phyloP scores from a whole-genome alignment of 2,329 filamentous ascomycete genomes.

The Trichoderma arundinaceum region DNA sequence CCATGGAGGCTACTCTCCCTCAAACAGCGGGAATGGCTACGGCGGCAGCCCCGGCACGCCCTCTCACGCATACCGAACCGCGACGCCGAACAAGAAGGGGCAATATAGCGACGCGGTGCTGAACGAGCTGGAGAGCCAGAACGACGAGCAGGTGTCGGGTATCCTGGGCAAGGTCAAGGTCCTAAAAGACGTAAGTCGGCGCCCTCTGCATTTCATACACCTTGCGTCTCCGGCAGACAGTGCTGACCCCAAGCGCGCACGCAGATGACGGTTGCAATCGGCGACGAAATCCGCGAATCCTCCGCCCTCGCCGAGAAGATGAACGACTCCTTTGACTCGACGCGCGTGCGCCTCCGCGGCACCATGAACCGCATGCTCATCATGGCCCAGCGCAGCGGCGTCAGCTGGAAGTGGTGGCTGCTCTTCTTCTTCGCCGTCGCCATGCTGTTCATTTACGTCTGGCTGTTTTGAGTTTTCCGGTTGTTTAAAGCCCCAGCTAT shows the following conservation, averaged over 20 bases:
- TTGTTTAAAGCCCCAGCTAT: conserved; percentile 34
- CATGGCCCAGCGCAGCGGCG: conserved; percentile 94
- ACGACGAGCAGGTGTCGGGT: conserved; percentile 87
- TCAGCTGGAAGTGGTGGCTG: conserved; percentile 94
- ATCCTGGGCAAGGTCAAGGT: conserved; percentile 88
- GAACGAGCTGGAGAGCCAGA: conserved; percentile 93
- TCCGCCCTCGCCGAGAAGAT: conserved; percentile 90
- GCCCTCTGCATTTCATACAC: background rate
- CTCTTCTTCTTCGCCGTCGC: conserved; percentile 84
- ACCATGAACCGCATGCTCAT: conserved; percentile 97
- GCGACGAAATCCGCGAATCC: conserved; percentile 91
- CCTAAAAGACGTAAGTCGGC: conserved; percentile 77
- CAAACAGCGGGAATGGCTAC: conserved; percentile 36
- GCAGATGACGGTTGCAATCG: conserved; percentile 89
- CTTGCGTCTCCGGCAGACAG: too few species aligned
- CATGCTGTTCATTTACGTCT: conserved; percentile 88
- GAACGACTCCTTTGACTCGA: conserved; percentile 92
- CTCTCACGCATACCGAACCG: conserved; percentile 60
- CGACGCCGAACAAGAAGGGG: conserved; percentile 78
- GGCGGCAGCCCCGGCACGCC: conserved; percentile 39
- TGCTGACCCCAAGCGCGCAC: background rate
- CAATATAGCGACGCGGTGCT: conserved; percentile 93
- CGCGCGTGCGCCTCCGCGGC: conserved; percentile 77
- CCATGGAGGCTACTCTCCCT: conserved; percentile 53
- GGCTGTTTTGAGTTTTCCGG: conserved; percentile 68